phyloP scores from a whole-genome alignment of 257 asterid species.

The Solanum pennellii region DNA sequence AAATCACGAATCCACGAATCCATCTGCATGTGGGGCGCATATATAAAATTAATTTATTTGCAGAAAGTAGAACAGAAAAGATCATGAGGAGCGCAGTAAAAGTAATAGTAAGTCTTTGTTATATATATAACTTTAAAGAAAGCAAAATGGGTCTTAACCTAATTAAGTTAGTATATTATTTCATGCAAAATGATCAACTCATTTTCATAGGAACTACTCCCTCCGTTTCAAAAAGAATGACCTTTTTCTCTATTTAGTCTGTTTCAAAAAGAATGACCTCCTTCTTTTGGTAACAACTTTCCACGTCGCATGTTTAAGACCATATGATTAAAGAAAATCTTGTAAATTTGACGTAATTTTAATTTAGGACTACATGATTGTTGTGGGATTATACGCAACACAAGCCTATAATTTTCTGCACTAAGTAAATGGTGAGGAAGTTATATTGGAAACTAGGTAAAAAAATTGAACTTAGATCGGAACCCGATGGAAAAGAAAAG shows the following conservation, averaged over 20 bases:
- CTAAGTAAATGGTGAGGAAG: neutral
- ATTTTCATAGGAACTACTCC: too few relatives aligned
- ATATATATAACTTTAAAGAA: too few relatives aligned
- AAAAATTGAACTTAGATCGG: neutral
- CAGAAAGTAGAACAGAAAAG: neutral
- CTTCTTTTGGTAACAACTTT: too few relatives aligned
- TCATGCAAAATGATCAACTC: neutral
- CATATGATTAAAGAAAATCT: too few relatives aligned
- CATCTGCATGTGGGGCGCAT: neutral
- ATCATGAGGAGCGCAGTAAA: neutral
- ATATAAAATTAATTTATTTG: neutral
- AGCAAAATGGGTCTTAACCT: neutral
- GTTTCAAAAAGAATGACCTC: too few relatives aligned
- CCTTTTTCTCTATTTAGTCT: too few relatives aligned
- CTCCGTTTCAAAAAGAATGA: too few relatives aligned
- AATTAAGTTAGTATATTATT: neutral
- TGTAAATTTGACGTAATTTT: too few relatives aligned
- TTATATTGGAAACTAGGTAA: neutral
- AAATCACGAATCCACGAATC: neutral
- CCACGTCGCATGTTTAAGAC: rapidly evolving
- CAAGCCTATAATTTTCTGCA: neutral
- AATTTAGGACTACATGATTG: neutral
- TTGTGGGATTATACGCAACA: neutral
- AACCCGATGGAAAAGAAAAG: too few relatives aligned
- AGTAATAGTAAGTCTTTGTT: too few relatives aligned